Evolutionary conservation across 805 yeast species (phyloP), one percentile per base, ranked within the genome.

Genomic region (Metschnikowia peoriensis): DNA sequence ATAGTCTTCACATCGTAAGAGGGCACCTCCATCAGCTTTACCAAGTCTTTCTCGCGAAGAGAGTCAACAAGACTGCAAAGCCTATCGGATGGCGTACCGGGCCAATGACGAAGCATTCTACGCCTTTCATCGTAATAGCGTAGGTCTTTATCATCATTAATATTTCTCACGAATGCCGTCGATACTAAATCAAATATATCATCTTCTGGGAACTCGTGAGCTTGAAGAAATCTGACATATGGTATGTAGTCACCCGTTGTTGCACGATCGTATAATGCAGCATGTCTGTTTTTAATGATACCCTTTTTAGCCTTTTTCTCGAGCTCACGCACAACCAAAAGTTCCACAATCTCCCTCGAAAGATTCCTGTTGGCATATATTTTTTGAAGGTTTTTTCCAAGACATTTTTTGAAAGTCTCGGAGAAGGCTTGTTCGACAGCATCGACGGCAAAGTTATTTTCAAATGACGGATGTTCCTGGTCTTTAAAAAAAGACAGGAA

Each of bases 341-440:
- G 11, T 28, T 47, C 50, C 4, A 47, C 50, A 11, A 34, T 35
- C 16, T 41, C 41, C 28, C 50, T 34, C 6, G 50, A 41, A 12
- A 47, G 35, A 37, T 47, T 47, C 35, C 50, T 34, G 16, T 47
- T 34, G 22, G 50, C 50, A 34, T 47, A 47, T 14, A 17, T 37
- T 37, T 22, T 37, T 22, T 17, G 48, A 38, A 46, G 48, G 7
- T 35, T 41, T 27, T 27, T 41, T n/a, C 41, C 46, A 27, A 47
- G 50, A 34, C 50, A 47, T 16, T 41, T 41, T 27, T 47, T 47
- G 37, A 41, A 47, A 11, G 50, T 41, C 1, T 34, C 46, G 7
- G 50, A 47, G 37, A 47, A 47, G 8, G 50, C 41, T 41, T 47
- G 28, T 32, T 47, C 50, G 22, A 47, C 14, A 12, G 41, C 17